Evolutionary conservation across 768 basidiomycete species (phyloP), one percentile per base, ranked within the genome.

Genomic region (Sporobolomyces pararoseus): DNA sequence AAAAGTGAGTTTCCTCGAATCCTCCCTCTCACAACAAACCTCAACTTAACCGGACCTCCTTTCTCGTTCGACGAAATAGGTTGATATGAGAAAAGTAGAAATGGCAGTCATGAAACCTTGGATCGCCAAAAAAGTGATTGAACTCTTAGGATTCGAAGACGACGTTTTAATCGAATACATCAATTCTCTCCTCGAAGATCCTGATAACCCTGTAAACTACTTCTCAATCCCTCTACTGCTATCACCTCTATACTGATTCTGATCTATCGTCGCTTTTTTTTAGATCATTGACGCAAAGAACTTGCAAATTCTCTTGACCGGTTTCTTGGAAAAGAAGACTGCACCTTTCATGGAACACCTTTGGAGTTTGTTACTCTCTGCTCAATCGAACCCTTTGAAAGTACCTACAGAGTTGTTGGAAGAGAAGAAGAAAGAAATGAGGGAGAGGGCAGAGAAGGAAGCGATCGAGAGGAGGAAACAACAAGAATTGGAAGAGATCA

Each of bases 111-210:
- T 99, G 77, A 84, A 90, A 68, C 91, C 92, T 4, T 99, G 96
- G 96, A 87, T 97, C 69, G 89, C 90, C 19, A 92, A 91, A 83
- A 89, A 90, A 80, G 88, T 96, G 65, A 85, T 89, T 4, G 90
- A 93, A 66, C 84, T 96, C 27, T 86, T 93, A 50, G 91, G 94
- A 3, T 86, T 98, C 44, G 96, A 99, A 76, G 96, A 99, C 79
- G 96, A 99, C 78, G 88, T 99, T 50, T 88, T 98, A 49, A 87
- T 97, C 34, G 95, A 97, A 78, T 98, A 96, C 77, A 91, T 92
- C 23, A 91, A 92, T 86, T 91, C 91, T 23, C 83, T 98, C 25
- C 81, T 99, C 7, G 96, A 99, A 78, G 91, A 96, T 75, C 83
- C 86, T 55, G 84, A 85, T 21, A 85, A 89, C 72, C 88, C 89